Evolutionary conservation across 1,139 yeast genomes (phyloP), one percentile per base, ranked within the genome.

Genomic region (Candida tropicalis): DNA sequence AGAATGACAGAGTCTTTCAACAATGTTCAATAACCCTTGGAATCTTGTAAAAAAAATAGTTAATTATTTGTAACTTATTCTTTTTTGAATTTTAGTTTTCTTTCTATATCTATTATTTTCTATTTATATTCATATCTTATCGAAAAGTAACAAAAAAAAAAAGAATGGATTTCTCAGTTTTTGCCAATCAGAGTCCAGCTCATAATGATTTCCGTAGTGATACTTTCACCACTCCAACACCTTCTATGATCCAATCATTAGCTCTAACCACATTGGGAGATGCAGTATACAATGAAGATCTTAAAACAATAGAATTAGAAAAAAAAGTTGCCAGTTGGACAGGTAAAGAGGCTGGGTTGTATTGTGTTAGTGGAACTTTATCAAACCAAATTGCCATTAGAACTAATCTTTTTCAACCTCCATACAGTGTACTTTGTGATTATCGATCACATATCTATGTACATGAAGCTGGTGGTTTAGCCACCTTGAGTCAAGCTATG

Each of bases 401-500:
- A 45, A 64, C 68, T 3, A 67, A 71, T 48, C 63, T 73, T 47
- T 53, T 55, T 39, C 77, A 73, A 46, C 78, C 78, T n/a, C 78
- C 78, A 6, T 68, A 71, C 53, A 62, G 70, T 34, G 58, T 73
- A 4, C 51, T 73, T 26, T 70, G 77, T 55, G 77, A 73, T 50
- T 51, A 62, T 49, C 54, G 77, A 23, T 60, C 71, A 13, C 78
- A 73, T 46, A 67, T 73, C 3, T 72, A 49, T 47, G 59, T 62
- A 10, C 64, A 68, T 49, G 77, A 73, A 50, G 77, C 77, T 5
- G 77, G 75, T 9, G 78, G 78, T 0, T 56, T 73, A 46, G 71
- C 77, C 6, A 66, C 75, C 0, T 60, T 73, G 29, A 68, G 75
- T 3, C 78, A 73, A 52, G 77, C 77, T 7, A 65, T 72, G 73